phyloP scores from a whole-genome alignment of 169 alveolate genomes.

The Sarcocystis neurona region DNA sequence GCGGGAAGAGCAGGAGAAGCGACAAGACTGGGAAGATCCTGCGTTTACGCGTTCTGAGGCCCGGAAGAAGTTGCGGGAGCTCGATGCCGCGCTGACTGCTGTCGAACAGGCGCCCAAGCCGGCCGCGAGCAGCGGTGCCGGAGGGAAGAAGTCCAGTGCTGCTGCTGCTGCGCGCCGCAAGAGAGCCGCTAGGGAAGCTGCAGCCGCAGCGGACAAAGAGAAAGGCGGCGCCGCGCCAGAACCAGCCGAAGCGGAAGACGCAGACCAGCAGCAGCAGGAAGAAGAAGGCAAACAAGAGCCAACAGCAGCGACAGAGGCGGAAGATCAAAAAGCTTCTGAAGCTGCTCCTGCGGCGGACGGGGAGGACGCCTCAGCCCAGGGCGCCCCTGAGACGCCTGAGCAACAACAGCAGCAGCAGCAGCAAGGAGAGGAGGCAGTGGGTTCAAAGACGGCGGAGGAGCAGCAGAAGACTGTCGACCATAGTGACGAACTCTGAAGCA shows the following conservation, averaged over 20 bases:
- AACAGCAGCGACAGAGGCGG: neutral
- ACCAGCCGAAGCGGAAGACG: neutral
- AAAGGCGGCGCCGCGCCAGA: neutral
- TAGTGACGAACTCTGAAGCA: slow-evolving; percentile 33
- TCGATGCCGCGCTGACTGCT: neutral
- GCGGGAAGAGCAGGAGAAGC: slow-evolving; percentile 34
- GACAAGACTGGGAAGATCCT: slow-evolving; percentile 17
- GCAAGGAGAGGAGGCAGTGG: neutral
- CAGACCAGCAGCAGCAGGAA: neutral
- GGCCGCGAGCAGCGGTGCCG: slow-evolving; percentile 26
- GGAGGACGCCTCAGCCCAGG: neutral
- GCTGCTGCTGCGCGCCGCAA: no score
- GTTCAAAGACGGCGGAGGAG: neutral
- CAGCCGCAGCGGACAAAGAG: no score
- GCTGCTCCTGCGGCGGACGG: neutral
- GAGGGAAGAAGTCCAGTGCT: no score
- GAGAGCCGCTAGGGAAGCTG: no score
- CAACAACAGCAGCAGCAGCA: neutral
- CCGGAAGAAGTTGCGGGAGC: slow-evolving; percentile 22
- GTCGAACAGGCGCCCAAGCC: slow-evolving; percentile 47
- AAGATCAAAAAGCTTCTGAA: neutral
- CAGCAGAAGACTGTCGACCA: neutral
- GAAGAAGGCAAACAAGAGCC: neutral
- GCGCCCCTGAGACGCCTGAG: neutral
- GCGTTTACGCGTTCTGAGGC: slow-evolving; percentile 59